These are phyloP conservation scores for Moricandia arvensis DNA, from an alignment of 345 rosid genomes.

Conservation along the genomic window DNA sequence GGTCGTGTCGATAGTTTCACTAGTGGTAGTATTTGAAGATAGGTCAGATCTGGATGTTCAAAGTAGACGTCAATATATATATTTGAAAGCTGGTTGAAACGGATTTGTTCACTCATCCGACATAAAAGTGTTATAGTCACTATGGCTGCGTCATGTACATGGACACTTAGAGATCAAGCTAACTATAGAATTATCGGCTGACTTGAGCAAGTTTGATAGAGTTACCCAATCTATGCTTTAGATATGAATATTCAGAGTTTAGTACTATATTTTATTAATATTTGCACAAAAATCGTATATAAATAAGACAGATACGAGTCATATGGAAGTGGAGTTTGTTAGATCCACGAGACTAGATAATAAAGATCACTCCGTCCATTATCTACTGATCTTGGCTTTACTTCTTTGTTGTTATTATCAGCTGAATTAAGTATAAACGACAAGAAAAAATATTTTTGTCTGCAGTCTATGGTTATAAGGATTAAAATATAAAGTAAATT, in stretches of 20 bases:
- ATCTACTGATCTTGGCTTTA: constrained; percentile 27
- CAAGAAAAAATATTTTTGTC: too few relatives aligned
- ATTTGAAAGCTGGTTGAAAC: too few relatives aligned
- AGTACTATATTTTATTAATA: neutral
- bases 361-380: constrained; percentile 1
- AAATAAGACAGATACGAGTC: neutral
- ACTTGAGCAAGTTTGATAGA: constrained; percentile 1
- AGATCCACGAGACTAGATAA: constrained; percentile 13
- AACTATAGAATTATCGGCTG: too few relatives aligned
- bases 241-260: constrained; percentile 1
- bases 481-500: neutral
- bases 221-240: constrained; percentile 11
- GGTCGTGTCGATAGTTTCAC: constrained; percentile 3
- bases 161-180: too few relatives aligned
- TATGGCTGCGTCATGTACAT: too few relatives aligned
- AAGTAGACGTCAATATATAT: neutral
- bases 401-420: constrained; percentile 1
- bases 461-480: neutral
- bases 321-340: constrained; percentile 9
- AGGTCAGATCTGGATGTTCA: neutral
- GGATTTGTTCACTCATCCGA: too few relatives aligned
- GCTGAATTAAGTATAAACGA: neutral
- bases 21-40: constrained; percentile 9
- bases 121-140: too few relatives aligned
- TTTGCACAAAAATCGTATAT: neutral